A percentile compares a stretch with the other conserved stretches of the same genome.
Evolutionary conservation across 768 basidiomycete species (phyloP).

Genomic region (Kwoniella sp.): DNA sequence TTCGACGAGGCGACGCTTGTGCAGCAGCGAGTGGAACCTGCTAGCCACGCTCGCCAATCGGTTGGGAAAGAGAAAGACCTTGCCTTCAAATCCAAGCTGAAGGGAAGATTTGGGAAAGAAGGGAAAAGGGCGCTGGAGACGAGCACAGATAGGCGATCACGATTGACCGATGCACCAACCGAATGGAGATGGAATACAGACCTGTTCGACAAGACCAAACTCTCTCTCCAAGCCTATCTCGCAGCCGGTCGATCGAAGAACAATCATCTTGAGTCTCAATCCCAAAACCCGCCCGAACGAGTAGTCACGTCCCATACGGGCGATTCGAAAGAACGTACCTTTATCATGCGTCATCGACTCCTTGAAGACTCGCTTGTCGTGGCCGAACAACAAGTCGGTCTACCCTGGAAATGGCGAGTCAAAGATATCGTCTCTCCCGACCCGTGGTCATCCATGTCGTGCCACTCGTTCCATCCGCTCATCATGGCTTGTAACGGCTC

Average conservation of each 20-base stretch:
- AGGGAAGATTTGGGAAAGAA: background rate
- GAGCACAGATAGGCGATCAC: background rate
- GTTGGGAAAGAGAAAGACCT: no score
- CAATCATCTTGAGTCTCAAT: no score
- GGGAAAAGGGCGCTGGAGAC: background rate
- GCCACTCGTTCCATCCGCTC: constrained; percentile 37
- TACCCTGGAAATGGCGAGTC: constrained; percentile 48
- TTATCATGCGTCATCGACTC: constrained; percentile 36
- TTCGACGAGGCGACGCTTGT: background rate
- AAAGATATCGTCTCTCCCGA: constrained; percentile 41
- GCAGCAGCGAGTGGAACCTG: background rate
- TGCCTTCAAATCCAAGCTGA: no score
- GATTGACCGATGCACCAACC: no score
- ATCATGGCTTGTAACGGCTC: constrained; percentile 37
- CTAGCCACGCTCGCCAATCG: background rate
- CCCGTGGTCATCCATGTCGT: constrained; percentile 36
- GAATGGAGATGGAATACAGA: constrained; percentile 28
- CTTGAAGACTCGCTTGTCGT: constrained; percentile 47
- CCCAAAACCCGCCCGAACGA: constrained; percentile 4
- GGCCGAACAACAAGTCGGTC: constrained; percentile 48
- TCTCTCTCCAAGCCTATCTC: constrained; percentile 38
- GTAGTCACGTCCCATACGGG: constrained; percentile 4
- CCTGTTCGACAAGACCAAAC: constrained; percentile 37
- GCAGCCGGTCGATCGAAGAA: constrained; percentile 21
- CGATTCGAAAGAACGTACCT: constrained; percentile 26